Conservation (phyloP, 352 stramenopile genomes). For the Pythium scleroteichum region DNA sequence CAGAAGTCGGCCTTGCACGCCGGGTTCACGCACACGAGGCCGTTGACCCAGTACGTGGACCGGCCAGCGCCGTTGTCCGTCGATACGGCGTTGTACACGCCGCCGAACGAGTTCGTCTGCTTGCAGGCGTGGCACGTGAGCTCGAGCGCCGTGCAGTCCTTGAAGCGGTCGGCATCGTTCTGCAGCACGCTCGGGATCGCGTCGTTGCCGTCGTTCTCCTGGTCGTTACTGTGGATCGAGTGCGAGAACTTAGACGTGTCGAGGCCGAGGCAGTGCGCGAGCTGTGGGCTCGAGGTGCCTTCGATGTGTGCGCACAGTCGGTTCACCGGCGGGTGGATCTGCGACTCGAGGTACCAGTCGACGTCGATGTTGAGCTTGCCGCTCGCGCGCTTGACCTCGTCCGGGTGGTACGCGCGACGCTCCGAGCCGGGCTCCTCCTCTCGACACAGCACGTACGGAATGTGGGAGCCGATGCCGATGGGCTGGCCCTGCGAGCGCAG, state of each 20-base stretch:
- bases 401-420: slow-evolving; percentile 83
- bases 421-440: slow-evolving; percentile 78
- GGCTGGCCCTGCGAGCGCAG: slow-evolving; percentile 94
- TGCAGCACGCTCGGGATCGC: slow-evolving; percentile 89
- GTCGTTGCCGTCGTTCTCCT: slow-evolving; percentile 85
- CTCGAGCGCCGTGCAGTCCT: slow-evolving; percentile 77
- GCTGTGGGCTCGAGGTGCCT: slow-evolving; percentile 92
- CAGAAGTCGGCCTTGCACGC: slow-evolving; percentile 81
- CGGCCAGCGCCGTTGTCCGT: slow-evolving; percentile 13
- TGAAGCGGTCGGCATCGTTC: slow-evolving; percentile 89
- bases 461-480: slow-evolving; percentile 98
- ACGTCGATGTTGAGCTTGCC: slow-evolving; percentile 92
- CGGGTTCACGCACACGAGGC: slow-evolving; percentile 62
- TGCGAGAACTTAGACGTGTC: slow-evolving; percentile 95
- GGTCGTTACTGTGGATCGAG: slow-evolving; percentile 70
- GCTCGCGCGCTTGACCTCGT: slow-evolving; percentile 75
- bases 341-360: slow-evolving; percentile 96
- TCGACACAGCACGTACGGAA: slow-evolving; percentile 97
- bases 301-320: slow-evolving; percentile 99
- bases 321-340: slow-evolving; percentile 97
- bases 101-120: slow-evolving; percentile 63
- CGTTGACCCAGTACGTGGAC: slow-evolving; percentile 37
- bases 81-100: slow-evolving; percentile 48
- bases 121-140: slow-evolving; percentile 76
- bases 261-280: slow-evolving; percentile 96